These are phyloP conservation scores for Penicillium nucicola DNA, from an alignment of 495 filamentous ascomycete species.

Conservation along the genomic window DNA sequence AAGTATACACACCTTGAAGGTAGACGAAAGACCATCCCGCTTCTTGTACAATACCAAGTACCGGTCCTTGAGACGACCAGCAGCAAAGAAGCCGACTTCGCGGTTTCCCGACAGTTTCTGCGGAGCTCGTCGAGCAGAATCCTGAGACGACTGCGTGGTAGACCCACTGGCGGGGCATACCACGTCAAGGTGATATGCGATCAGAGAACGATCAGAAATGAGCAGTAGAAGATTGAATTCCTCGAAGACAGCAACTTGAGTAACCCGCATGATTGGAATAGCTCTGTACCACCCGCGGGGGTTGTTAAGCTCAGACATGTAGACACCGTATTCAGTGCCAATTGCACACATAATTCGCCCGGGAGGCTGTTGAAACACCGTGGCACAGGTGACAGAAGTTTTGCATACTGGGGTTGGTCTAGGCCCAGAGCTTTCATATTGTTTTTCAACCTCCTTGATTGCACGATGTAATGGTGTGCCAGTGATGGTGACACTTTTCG, in stretches of 20 bases:
- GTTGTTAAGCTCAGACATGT: constrained; percentile 77
- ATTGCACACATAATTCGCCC: constrained; percentile 90
- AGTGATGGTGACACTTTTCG: constrained; percentile 64
- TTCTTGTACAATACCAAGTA: constrained; percentile 96
- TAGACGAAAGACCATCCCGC: constrained; percentile 83
- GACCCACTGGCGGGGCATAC: constrained; percentile 72
- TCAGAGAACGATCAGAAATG: constrained; percentile 84
- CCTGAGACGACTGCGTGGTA: constrained; percentile 48
- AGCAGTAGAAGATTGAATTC: constrained; percentile 91
- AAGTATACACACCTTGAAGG: constrained; percentile 65
- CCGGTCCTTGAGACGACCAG: constrained; percentile 93
- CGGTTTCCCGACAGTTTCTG: constrained; percentile 84
- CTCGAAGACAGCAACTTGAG: constrained; percentile 91
- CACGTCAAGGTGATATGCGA: constrained; percentile 91
- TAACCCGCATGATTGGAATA: constrained; percentile 71
- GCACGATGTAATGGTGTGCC: constrained; percentile 91
- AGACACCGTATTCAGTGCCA: constrained; percentile 93
- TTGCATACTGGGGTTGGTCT: constrained; percentile 75
- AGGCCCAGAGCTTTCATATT: constrained; percentile 58
- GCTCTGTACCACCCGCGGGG: constrained; percentile 85
- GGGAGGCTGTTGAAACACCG: constrained; percentile 70
- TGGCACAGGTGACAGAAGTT: constrained; percentile 87
- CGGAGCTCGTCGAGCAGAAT: constrained; percentile 70
- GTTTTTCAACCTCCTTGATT: constrained; percentile 80
- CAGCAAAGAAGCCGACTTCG: constrained; percentile 94